These are phyloP conservation scores for Podospora appendiculata DNA, from an alignment of 495 filamentous ascomycete species.

Conservation along the genomic window DNA sequence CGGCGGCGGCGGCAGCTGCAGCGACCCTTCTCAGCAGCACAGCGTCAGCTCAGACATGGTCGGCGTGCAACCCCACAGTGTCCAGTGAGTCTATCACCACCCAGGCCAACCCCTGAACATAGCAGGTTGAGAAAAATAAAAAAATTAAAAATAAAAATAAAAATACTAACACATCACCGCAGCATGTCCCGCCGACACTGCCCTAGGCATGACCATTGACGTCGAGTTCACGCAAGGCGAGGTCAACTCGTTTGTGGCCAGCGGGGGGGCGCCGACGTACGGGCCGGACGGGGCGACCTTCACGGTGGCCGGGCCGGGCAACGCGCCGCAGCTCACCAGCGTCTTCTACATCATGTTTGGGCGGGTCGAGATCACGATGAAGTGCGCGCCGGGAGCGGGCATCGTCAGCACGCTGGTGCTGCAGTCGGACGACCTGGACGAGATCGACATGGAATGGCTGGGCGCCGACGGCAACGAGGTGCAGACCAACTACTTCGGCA, in stretches of 20 bases:
- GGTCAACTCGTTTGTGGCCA: slow-evolving; percentile 59
- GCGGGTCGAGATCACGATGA: slow-evolving; percentile 62
- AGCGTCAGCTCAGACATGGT: slow-evolving; percentile 22
- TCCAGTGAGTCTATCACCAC: slow-evolving; percentile 11
- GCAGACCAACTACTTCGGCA: slow-evolving; percentile 91
- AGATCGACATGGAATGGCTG: slow-evolving; percentile 89
- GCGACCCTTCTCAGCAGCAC: slow-evolving; percentile 9
- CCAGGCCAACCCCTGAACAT: too few species aligned
- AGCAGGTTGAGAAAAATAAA: too few species aligned
- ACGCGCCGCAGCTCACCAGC: slow-evolving; percentile 70
- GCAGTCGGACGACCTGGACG: slow-evolving; percentile 85
- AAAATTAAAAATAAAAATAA: too few species aligned
- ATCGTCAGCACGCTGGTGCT: slow-evolving; percentile 81
- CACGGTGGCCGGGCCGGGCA: slow-evolving; percentile 73
- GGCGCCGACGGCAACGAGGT: slow-evolving; percentile 56
- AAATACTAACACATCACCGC: slow-evolving; percentile 10
- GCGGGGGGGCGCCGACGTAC: slow-evolving; percentile 59
- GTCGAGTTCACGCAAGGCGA: slow-evolving; percentile 75
- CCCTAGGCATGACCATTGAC: slow-evolving; percentile 67
- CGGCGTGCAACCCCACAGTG: slow-evolving; percentile 23
- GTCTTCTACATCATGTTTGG: slow-evolving; percentile 84
- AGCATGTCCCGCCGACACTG: slow-evolving; percentile 68
- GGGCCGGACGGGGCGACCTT: slow-evolving; percentile 71
- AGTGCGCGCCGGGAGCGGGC: slow-evolving; percentile 61
- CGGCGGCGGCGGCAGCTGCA: slow-evolving; percentile 5